Conservation (phyloP, 805 yeast genomes). For the Metschnikowia proteae region DNA sequence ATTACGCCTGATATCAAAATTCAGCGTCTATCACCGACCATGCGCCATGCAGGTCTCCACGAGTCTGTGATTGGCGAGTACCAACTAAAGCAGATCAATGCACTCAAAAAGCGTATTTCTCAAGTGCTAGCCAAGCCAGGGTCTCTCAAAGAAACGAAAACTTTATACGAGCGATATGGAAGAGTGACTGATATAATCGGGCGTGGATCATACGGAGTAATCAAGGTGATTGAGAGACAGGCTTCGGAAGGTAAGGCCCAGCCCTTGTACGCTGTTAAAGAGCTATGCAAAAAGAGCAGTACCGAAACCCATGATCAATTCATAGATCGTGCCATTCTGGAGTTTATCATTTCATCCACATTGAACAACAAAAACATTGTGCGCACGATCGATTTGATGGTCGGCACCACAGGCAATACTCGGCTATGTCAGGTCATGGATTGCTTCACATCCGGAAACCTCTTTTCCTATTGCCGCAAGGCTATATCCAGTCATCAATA, state of each 20-base stretch:
- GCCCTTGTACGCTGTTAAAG: slow-evolving; percentile 33
- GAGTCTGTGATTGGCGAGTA: slow-evolving; percentile 29
- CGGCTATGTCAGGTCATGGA: slow-evolving; percentile 37
- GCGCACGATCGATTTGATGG: slow-evolving; percentile 74
- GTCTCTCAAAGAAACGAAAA: slow-evolving; percentile 17
- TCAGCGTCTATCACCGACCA: slow-evolving; percentile 23
- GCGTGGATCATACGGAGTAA: slow-evolving; percentile 47
- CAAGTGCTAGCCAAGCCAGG: slow-evolving; percentile 14
- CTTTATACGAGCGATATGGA: slow-evolving; percentile 34
- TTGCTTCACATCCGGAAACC: slow-evolving; percentile 35
- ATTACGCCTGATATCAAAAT: slow-evolving; percentile 23
- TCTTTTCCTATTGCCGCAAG: slow-evolving; percentile 28
- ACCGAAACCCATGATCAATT: slow-evolving; percentile 40
- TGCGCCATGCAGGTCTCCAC: slow-evolving; percentile 15
- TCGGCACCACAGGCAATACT: slow-evolving; percentile 21
- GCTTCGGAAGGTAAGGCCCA: slow-evolving; percentile 11
- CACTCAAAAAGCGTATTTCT: slow-evolving; percentile 18
- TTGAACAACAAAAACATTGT: slow-evolving; percentile 73
- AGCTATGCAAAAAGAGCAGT: slow-evolving; percentile 21
- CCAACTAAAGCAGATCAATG: slow-evolving; percentile 25
- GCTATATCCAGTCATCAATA: slow-evolving; percentile 11
- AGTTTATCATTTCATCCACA: slow-evolving; percentile 81
- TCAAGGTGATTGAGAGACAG: slow-evolving; percentile 32
- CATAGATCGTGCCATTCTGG: slow-evolving; percentile 76
- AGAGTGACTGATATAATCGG: slow-evolving; percentile 37